phyloP scores from a whole-genome alignment of 2,329 filamentous ascomycete genomes.

The Neofusicoccum laricinum region DNA sequence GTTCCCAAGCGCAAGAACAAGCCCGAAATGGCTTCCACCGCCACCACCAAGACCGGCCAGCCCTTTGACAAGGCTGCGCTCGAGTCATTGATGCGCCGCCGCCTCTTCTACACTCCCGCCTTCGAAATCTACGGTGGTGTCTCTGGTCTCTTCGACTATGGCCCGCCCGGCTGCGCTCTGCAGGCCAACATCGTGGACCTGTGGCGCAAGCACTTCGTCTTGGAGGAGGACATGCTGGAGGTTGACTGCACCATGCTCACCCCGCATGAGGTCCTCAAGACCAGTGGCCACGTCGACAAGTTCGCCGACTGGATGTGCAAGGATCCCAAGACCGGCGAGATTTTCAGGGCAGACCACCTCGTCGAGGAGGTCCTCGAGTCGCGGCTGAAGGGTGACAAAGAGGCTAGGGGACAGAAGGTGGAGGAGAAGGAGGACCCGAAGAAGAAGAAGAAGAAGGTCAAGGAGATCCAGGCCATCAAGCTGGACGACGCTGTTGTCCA shows the following conservation, averaged over 20 bases:
- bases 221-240: slow-evolving; percentile 90
- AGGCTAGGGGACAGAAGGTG: slow-evolving; percentile 78
- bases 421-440: slow-evolving; percentile 74
- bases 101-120: slow-evolving; percentile 83
- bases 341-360: slow-evolving; percentile 92
- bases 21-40: slow-evolving; percentile 49
- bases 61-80: slow-evolving; percentile 78
- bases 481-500: slow-evolving; percentile 80
- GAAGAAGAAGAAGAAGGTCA: slow-evolving; percentile 83
- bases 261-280: slow-evolving; percentile 90
- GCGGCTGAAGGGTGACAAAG: slow-evolving; percentile 84
- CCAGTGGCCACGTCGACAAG: slow-evolving; percentile 90
- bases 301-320: slow-evolving; percentile 99
- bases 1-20: slow-evolving; percentile 23
- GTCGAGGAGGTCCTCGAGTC: slow-evolving; percentile 91
- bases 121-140: slow-evolving; percentile 95
- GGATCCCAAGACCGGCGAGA: slow-evolving; percentile 95
- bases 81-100: slow-evolving; percentile 69
- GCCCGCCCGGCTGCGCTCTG: slow-evolving; percentile 80
- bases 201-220: slow-evolving; percentile 90
- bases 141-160: slow-evolving; percentile 88
- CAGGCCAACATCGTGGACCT: slow-evolving; percentile 84
- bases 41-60: slow-evolving; percentile 73
- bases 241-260: slow-evolving; percentile 93
- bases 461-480: slow-evolving; percentile 74